Evolutionary conservation across 306 rosid species (phyloP).

Genomic region (Trifolium fragiferum): DNA sequence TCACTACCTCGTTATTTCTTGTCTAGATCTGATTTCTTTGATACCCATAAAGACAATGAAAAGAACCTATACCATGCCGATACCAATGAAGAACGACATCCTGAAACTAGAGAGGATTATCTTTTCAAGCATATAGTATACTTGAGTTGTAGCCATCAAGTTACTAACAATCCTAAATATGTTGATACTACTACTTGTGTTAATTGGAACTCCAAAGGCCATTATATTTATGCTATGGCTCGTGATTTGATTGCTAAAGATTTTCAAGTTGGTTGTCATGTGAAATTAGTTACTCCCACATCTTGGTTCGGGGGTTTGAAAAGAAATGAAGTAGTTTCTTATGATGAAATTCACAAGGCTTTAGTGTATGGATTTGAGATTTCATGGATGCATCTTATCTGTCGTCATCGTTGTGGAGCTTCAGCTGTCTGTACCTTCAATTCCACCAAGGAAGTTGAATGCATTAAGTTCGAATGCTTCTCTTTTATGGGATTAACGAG

Average conservation of each 20-base stretch:
- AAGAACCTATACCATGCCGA: too few species aligned
- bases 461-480: too few species aligned
- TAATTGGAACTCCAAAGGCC: neutral
- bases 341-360: neutral
- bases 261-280: neutral
- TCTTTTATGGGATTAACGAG: too few species aligned
- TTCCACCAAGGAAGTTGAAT: too few species aligned
- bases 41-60: too few species aligned
- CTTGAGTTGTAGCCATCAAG: conserved; percentile 18
- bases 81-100: too few species aligned
- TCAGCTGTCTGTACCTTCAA: too few species aligned
- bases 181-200: neutral
- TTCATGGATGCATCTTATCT: too few species aligned
- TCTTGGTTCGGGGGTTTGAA: neutral
- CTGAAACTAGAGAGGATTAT: too few species aligned
- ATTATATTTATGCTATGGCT: conserved; percentile 7
- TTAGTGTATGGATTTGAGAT: neutral
- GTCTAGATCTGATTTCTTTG: neutral
- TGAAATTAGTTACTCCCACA: neutral
- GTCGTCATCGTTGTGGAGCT: too few species aligned
- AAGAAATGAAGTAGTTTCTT: neutral
- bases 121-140: neutral
- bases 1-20: conserved; percentile 26
- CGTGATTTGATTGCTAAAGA: neutral
- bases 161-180: neutral